These are phyloP conservation scores for Syzygium grande DNA, from an alignment of 345 rosid species.

Conservation along the genomic window DNA sequence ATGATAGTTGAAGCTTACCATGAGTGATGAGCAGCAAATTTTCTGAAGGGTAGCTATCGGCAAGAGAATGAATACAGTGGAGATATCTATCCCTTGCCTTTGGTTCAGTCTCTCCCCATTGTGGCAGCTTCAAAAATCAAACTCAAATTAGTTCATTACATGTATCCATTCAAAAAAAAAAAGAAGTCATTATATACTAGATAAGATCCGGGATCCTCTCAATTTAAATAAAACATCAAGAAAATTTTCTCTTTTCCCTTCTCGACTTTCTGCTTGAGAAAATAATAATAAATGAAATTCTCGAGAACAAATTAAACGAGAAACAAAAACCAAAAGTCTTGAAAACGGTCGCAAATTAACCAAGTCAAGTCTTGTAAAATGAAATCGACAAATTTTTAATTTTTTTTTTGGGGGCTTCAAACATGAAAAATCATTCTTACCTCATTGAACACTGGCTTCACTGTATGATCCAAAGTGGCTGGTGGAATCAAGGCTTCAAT, in stretches of 20 bases:
- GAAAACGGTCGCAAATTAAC: background rate
- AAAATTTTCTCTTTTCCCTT: background rate
- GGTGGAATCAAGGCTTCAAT: conserved; percentile 52
- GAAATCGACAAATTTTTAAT: background rate
- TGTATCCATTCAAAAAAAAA: background rate
- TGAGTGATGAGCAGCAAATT: conserved; percentile 81
- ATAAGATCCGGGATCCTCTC: background rate
- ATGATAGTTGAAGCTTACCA: conserved; percentile 16
- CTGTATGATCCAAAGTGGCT: conserved; percentile 55
- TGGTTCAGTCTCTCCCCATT: conserved; percentile 51
- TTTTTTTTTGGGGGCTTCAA: background rate
- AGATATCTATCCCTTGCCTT: conserved; percentile 48
- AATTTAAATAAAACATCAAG: background rate
- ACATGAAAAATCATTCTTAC: conserved; percentile 5
- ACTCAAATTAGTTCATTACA: background rate
- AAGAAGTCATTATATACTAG: background rate
- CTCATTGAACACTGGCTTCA: conserved; percentile 41
- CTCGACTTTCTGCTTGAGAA: background rate
- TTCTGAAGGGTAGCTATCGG: conserved; percentile 67
- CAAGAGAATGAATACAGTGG: conserved; percentile 47
- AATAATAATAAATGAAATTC: no score
- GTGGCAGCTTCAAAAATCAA: conserved; percentile 41
- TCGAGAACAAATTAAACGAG: background rate
- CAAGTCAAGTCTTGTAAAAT: background rate
- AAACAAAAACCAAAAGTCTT: background rate